Percentiles rank a stretch among this genome's conserved stretches.
Conservation (phyloP, 2,329 filamentous ascomycete species). For the Alternaria sp. region DNA sequence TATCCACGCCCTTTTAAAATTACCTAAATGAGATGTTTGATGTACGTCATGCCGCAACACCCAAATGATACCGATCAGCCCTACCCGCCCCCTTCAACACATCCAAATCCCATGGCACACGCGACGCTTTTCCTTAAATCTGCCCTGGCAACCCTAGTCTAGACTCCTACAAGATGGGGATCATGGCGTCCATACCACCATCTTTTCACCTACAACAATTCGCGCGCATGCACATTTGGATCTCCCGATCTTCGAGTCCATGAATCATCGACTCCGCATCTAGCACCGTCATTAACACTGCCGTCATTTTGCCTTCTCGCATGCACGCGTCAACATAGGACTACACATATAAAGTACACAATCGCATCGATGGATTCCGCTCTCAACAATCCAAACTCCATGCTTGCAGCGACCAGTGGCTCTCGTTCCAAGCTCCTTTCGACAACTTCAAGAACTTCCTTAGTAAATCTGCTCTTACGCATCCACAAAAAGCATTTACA, state of each 20-base stretch:
- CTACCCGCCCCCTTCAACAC: conserved; percentile 5
- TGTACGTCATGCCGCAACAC: conserved; percentile 13
- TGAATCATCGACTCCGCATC: conserved; percentile 16
- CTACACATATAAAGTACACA: background rate
- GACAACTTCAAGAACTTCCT: conserved; percentile 30
- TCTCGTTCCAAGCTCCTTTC: conserved; percentile 26
- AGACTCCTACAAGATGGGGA: background rate
- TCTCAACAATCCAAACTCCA: background rate
- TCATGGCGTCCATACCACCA: background rate
- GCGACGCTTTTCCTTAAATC: conserved; percentile 14
- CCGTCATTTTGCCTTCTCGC: conserved; percentile 11
- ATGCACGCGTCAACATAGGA: background rate
- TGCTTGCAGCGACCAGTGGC: conserved; percentile 21
- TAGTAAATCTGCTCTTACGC: conserved; percentile 31
- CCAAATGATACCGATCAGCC: conserved; percentile 6
- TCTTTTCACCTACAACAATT: background rate
- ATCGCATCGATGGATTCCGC: conserved; percentile 10
- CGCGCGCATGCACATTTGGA: background rate
- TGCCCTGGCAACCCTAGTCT: background rate
- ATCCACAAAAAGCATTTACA: conserved; percentile 38
- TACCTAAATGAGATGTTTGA: conserved; percentile 7
- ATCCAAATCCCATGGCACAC: conserved; percentile 14
- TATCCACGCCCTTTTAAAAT: background rate
- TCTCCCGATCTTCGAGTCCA: conserved; percentile 8
- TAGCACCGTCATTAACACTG: conserved; percentile 4